Evolutionary conservation across 176 grass and related monocot genomes (phyloP).

Genomic region (Raddia guianensis): DNA sequence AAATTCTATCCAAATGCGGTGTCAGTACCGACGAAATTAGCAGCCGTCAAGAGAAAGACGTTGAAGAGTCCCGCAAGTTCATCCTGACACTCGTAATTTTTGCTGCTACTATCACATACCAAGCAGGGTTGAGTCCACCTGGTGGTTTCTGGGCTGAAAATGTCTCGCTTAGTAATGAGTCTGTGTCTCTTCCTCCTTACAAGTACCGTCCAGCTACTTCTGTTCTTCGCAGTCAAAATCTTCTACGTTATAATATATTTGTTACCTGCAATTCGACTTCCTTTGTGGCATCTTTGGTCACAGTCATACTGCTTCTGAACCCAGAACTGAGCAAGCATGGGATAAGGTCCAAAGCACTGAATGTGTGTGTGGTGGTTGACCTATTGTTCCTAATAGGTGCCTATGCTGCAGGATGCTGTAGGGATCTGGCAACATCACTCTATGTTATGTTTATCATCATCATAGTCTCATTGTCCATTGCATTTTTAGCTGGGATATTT

Average conservation of each 20-base stretch:
- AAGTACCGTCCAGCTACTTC: conserved; percentile 34
- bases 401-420: conserved; percentile 47
- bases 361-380: conserved; percentile 38
- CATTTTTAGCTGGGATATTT: background rate
- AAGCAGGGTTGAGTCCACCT: conserved; percentile 50
- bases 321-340: conserved; percentile 45
- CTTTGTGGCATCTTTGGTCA: conserved; percentile 59
- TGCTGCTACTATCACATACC: conserved; percentile 52
- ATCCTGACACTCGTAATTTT: conserved; percentile 50
- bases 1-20: background rate
- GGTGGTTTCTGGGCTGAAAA: conserved; percentile 62
- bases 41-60: background rate
- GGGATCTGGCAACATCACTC: conserved; percentile 20
- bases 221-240: conserved; percentile 35
- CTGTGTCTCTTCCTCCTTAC: background rate
- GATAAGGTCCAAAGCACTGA: conserved; percentile 44
- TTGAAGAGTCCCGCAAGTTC: conserved; percentile 51
- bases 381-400: conserved; percentile 32
- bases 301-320: conserved; percentile 50
- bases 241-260: conserved; percentile 26
- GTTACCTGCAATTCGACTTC: conserved; percentile 45
- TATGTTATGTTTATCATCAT: conserved; percentile 21
- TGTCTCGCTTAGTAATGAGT: too few relatives aligned
- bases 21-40: background rate
- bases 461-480: conserved; percentile 33